phyloP scores from a whole-genome alignment of 768 basidiomycete species.

The Boletus vermiculosoides region DNA sequence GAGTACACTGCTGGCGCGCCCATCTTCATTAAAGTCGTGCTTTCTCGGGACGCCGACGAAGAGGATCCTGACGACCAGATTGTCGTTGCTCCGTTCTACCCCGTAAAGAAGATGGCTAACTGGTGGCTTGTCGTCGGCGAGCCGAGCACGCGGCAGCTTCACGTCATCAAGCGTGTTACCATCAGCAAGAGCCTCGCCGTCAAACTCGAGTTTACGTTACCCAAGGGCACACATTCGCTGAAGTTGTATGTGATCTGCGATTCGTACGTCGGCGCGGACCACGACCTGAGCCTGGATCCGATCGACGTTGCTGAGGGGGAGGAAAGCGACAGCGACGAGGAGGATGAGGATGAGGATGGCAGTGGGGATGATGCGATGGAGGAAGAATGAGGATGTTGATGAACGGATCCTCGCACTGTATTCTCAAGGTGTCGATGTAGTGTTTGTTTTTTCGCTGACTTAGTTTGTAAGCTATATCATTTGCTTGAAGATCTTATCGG shows the following conservation, averaged over 20 bases:
- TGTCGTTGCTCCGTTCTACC: constrained; percentile 94
- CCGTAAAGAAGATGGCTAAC: constrained; percentile 84
- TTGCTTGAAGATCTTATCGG: neutral
- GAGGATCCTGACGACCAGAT: constrained; percentile 71
- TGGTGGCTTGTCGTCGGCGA: constrained; percentile 99
- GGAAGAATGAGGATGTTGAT: constrained; percentile 40
- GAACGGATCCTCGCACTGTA: neutral
- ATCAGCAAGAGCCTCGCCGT: constrained; percentile 68
- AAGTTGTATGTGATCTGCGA: constrained; percentile 93
- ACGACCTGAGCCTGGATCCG: constrained; percentile 80
- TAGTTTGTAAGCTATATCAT: neutral
- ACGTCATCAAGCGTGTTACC: constrained; percentile 84
- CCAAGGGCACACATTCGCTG: constrained; percentile 78
- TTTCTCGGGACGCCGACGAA: constrained; percentile 80
- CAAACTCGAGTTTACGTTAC: constrained; percentile 86
- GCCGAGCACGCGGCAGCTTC: constrained; percentile 70
- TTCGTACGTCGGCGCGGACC: constrained; percentile 88
- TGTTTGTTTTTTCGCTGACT: neutral
- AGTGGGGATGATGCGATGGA: constrained; percentile 42
- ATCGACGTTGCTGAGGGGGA: constrained; percentile 91
- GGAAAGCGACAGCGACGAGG: constrained; percentile 73
- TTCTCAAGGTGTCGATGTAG: neutral
- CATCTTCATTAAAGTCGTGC: constrained; percentile 73
- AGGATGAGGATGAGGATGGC: constrained; percentile 55
- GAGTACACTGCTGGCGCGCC: constrained; percentile 85